Evolutionary conservation across 2,329 filamentous ascomycete species (phyloP).

Genomic region (Xylogone sp.): DNA sequence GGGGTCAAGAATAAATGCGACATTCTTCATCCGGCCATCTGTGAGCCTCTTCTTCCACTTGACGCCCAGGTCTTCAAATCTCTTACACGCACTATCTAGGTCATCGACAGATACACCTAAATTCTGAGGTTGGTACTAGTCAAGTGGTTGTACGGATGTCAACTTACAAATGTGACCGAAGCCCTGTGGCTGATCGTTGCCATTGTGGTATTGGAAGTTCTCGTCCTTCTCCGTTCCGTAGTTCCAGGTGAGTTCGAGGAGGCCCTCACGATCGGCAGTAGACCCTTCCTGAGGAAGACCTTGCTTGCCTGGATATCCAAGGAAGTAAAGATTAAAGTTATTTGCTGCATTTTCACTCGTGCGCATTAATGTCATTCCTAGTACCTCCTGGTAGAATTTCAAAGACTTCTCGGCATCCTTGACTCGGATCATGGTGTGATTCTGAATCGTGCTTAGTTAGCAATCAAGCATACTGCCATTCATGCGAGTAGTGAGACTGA

Average conservation of each 20-base stretch:
- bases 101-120: conserved; percentile 73
- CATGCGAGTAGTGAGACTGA: too few species aligned
- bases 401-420: conserved; percentile 72
- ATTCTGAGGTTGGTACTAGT: conserved; percentile 4
- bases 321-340: conserved; percentile 85
- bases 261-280: conserved; percentile 67
- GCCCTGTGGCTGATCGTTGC: conserved; percentile 83
- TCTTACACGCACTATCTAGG: conserved; percentile 73
- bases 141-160: not conserved
- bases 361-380: conserved; percentile 80
- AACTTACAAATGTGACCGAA: conserved; percentile 72
- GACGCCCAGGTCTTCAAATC: conserved; percentile 76
- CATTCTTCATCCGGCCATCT: conserved; percentile 85
- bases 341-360: conserved; percentile 64
- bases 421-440: conserved; percentile 90
- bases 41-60: conserved; percentile 92
- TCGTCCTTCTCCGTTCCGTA: conserved; percentile 79
- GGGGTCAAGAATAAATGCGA: conserved; percentile 84
- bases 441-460: conserved; percentile 28
- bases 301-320: conserved; percentile 64
- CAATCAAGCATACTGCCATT: not conserved
- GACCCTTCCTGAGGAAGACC: conserved; percentile 42
- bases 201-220: conserved; percentile 80
- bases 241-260: conserved; percentile 86
- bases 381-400: conserved; percentile 74